Evolutionary conservation across 2,329 filamentous ascomycete genomes (phyloP), one percentile per base, ranked within the genome.

Genomic region (Clarireedia homoeocarpa): DNA sequence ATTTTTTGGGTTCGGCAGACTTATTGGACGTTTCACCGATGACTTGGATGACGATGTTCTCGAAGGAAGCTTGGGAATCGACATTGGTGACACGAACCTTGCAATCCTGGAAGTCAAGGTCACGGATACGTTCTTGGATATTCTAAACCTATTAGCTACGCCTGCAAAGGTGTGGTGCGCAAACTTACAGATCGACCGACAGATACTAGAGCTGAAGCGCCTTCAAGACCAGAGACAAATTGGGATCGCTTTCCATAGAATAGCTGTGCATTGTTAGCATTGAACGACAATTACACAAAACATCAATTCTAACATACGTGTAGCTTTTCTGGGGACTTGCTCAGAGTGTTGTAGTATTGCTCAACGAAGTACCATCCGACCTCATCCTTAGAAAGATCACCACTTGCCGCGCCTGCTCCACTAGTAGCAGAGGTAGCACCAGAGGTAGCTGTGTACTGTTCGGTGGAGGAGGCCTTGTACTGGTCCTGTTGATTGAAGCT

Each of bases 331-430:
- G 94, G 91, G 63, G 79, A 88, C 75, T 92, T 91, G 83, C 91
- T 96, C 70, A 99, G 77, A 60, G 91, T 99, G 66, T 89, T 97
- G 77, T 99, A 99, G 80, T 96, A 99, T 74, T 96, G 91, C 81
- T 97, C 91, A 58, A 99, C 94, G 66, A 99, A 99, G 77, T 92
- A 97, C 94, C 94, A 99, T 73, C 91, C 94, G 65, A 99, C 91
- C 77, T 97, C 90, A 72, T 96, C 91, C 78, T 96, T 96, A 66
- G 79, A 77, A 42, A 83, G 74, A 65, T 80, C 77, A 27, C 48
- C 50, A 69, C 69, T 75, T 66, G 71, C 74, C 55, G 66, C 67
- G 42, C 68, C 63, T 61, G 67, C 69, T 65, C 63, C 66, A 47
- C 59, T 62, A 46, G 58, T 62, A 14, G 67, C 58, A 30, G 66